A percentile compares a stretch with the other conserved stretches of the same genome.
These are phyloP conservation scores for Podosphaera leucotricha DNA, from an alignment of 2,329 filamentous ascomycete genomes.

Conservation along the genomic window DNA sequence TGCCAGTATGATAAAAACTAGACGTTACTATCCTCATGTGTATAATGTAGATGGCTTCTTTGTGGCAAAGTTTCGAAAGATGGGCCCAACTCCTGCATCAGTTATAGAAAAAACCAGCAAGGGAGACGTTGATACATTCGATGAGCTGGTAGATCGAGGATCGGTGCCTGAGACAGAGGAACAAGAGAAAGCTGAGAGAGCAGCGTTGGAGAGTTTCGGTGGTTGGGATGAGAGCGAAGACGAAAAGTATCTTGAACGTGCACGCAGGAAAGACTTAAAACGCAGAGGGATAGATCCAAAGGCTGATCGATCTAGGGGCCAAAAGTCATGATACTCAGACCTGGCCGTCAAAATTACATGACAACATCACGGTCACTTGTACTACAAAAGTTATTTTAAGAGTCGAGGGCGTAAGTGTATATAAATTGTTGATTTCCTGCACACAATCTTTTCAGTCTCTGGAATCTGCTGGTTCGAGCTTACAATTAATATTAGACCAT, in stretches of 20 bases:
- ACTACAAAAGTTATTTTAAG: not conserved
- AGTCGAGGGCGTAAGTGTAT: not conserved
- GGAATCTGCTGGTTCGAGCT: not conserved
- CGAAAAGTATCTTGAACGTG: constrained; percentile 44
- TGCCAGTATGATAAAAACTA: constrained; percentile 55
- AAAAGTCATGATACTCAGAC: too few relatives aligned
- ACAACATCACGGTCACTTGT: not conserved
- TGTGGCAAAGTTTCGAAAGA: constrained; percentile 93
- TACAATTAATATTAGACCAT: not conserved
- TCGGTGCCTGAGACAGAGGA: constrained; percentile 21
- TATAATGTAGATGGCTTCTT: constrained; percentile 98
- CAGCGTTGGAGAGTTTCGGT: constrained; percentile 34
- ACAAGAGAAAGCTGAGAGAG: constrained; percentile 11
- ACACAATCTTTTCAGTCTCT: not conserved
- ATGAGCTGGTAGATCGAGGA: constrained; percentile 39
- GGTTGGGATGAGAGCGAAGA: constrained; percentile 57
- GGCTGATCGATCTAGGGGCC: too few relatives aligned
- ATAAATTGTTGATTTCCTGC: not conserved
- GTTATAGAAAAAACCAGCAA: constrained; percentile 12
- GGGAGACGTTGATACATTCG: constrained; percentile 9
- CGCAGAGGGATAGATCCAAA: not conserved
- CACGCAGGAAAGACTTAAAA: not conserved
- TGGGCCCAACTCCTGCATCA: constrained; percentile 41
- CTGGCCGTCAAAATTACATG: not conserved
- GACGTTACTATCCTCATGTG: constrained; percentile 71